phyloP scores from a whole-genome alignment of 2,329 filamentous ascomycete species.

The Didymella exigua region DNA sequence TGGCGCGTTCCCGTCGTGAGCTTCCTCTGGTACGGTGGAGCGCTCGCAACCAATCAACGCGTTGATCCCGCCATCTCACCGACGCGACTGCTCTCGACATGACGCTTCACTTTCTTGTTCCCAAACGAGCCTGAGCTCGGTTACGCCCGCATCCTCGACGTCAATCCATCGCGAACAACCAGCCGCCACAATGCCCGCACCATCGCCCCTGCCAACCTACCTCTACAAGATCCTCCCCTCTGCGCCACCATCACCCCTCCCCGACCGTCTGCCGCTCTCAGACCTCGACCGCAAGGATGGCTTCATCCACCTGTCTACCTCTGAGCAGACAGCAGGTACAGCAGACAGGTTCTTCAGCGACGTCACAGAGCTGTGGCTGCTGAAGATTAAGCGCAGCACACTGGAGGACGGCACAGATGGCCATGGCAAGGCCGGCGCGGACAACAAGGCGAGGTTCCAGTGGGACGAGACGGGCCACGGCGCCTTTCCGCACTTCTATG shows the following conservation, averaged over 20 bases:
- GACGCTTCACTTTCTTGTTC: background rate
- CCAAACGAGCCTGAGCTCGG: background rate
- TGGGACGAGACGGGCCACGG: constrained; percentile 60
- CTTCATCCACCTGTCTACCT: constrained; percentile 66
- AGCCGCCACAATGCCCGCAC: constrained; percentile 35
- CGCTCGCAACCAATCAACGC: constrained; percentile 11
- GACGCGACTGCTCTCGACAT: constrained; percentile 1
- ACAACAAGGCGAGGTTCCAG: constrained; percentile 48
- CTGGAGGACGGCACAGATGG: constrained; percentile 38
- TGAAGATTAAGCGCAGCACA: constrained; percentile 60
- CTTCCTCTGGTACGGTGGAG: constrained; percentile 12
- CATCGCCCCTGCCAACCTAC: constrained; percentile 40
- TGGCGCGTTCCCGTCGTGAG: constrained; percentile 18
- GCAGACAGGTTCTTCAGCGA: constrained; percentile 44
- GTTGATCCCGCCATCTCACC: constrained; percentile 3
- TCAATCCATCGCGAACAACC: background rate
- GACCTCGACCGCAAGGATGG: constrained; percentile 65
- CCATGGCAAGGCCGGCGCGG: constrained; percentile 35
- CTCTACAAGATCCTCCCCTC: constrained; percentile 67
- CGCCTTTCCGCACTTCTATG: constrained; percentile 65
- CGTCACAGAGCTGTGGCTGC: constrained; percentile 53
- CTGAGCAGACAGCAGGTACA: constrained; percentile 54
- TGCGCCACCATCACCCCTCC: constrained; percentile 60
- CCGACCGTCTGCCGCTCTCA: constrained; percentile 61
- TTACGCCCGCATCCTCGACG: background rate